phyloP scores from a whole-genome alignment of 257 asterid species.

The Nicotiana attenuata region DNA sequence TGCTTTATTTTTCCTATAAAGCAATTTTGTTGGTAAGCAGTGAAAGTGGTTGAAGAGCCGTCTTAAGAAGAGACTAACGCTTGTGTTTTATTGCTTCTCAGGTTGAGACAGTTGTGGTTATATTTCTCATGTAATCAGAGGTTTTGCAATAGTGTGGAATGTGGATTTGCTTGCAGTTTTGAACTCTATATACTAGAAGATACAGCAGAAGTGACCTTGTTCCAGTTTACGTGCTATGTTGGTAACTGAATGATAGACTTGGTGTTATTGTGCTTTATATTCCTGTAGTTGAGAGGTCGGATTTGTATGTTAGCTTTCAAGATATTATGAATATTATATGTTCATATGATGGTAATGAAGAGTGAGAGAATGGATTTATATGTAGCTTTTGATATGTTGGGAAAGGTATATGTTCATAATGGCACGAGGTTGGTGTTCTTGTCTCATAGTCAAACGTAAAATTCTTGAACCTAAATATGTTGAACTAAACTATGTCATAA shows the following conservation, averaged over 20 bases:
- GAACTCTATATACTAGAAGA: neutral
- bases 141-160: neutral
- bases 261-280: neutral
- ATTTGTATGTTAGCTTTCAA: neutral
- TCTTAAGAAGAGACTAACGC: neutral
- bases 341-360: neutral
- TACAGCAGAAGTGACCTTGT: neutral
- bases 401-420: too few species aligned
- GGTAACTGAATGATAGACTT: neutral
- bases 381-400: neutral
- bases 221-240: neutral
- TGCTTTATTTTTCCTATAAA: neutral
- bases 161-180: constrained; percentile 11
- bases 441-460: too few species aligned
- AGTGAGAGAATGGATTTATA: neutral
- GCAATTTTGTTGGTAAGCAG: neutral
- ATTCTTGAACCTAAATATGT: too few species aligned
- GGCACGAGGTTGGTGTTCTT: too few species aligned
- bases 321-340: neutral
- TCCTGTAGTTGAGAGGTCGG: neutral
- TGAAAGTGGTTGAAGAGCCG: neutral
- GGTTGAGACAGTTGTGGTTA: neutral
- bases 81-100: neutral
- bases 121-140: neutral
- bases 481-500: too few species aligned